phyloP scores from a whole-genome alignment of 1,284 basidiomycete species.

The Kwoniella shivajii region DNA sequence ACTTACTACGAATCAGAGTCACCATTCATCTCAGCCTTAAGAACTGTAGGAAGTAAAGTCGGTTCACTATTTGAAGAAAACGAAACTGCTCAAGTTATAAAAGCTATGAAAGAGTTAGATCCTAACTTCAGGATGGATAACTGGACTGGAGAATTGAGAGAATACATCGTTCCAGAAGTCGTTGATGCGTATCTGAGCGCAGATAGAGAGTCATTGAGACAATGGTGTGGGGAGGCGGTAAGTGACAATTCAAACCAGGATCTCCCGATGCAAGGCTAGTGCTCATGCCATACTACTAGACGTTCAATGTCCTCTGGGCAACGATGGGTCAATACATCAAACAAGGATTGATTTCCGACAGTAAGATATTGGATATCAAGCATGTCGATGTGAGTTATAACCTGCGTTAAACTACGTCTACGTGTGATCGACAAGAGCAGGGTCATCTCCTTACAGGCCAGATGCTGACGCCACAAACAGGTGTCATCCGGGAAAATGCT shows the following conservation, averaged over 20 bases:
- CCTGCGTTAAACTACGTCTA: constrained; percentile 21
- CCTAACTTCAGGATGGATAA: constrained; percentile 81
- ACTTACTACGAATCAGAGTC: constrained; percentile 93
- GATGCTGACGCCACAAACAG: neutral
- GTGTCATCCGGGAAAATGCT: constrained; percentile 69
- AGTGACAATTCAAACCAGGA: constrained; percentile 48
- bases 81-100: constrained; percentile 91
- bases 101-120: constrained; percentile 83
- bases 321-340: constrained; percentile 93
- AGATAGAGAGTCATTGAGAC: constrained; percentile 78
- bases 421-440: no score
- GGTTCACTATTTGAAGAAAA: constrained; percentile 93
- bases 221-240: constrained; percentile 96
- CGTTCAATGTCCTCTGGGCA: constrained; percentile 95
- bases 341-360: constrained; percentile 86
- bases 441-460: no score
- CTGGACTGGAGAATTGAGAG: constrained; percentile 87
- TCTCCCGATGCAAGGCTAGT: neutral
- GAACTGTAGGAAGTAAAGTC: constrained; percentile 80
- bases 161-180: constrained; percentile 97
- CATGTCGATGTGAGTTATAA: constrained; percentile 76
- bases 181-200: constrained; percentile 93
- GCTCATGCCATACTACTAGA: constrained; percentile 57
- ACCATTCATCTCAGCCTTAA: constrained; percentile 77
- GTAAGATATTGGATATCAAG: constrained; percentile 89